Conservation (phyloP, 345 rosid genomes). For the Rubroshorea leprosula region DNA sequence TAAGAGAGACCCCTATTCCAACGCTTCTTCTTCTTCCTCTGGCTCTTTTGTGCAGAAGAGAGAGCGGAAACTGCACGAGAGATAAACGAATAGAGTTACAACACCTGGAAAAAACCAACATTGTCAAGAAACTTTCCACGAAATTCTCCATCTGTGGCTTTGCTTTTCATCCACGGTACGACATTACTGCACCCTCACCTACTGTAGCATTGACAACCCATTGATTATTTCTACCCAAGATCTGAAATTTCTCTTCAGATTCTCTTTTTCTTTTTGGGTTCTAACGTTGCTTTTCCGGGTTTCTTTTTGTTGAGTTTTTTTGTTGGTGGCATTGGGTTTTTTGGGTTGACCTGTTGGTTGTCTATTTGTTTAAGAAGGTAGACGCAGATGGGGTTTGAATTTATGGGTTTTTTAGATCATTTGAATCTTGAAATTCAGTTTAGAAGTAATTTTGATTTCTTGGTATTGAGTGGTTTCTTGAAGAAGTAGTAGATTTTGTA, state of each 20-base stretch:
- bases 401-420: slow-evolving; percentile 1
- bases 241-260: not conserved
- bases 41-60: too few relatives aligned
- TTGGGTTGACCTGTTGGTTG: slow-evolving; percentile 1
- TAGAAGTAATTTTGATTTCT: not conserved
- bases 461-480: not conserved
- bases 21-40: slow-evolving; percentile 29
- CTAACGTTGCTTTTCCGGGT: not conserved
- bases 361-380: too few relatives aligned
- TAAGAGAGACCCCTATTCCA: slow-evolving; percentile 30
- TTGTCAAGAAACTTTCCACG: not conserved
- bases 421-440: not conserved
- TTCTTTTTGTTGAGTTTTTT: not conserved
- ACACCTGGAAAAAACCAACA: not conserved
- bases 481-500: slow-evolving; percentile 13
- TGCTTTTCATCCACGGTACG: slow-evolving; percentile 26
- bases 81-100: too few relatives aligned
- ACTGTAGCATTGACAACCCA: not conserved
- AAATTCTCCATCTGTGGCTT: not conserved
- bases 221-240: not conserved
- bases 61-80: not conserved
- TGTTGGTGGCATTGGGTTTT: slow-evolving; percentile 7
- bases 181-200: not conserved
- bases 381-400: not conserved
- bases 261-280: not conserved